Base-by-base conservation (phyloP, 2,329 filamentous ascomycete genomes). In the Claviceps spartinae region DNA sequence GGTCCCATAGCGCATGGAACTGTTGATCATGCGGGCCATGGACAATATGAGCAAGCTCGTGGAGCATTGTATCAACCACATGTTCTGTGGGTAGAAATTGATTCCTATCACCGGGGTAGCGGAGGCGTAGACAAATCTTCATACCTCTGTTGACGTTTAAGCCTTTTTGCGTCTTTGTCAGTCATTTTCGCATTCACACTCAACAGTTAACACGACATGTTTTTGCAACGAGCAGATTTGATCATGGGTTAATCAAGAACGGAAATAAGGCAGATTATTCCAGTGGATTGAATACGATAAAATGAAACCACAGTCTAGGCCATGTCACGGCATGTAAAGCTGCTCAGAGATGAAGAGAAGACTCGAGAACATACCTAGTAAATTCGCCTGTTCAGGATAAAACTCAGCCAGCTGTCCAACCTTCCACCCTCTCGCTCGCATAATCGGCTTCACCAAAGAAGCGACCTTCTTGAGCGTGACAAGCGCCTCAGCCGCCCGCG, bases 401-500 rank as follows among this genome's bases (percentile, higher is more conserved):
- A 97, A 95, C 65, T 97, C 91, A 48, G 83, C 81, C 16, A 97
- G 76, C 47, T 86, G 79, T 30, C 78, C 76, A 37, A 97, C 87
- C 56, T 74, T 83, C 87, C 89, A 97, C 52, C 76, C 76, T 44
- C 87, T 81, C 47, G 88, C 88, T 57, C 88, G 78, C 90, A 97
- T 97, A 56, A 97, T 87, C 18, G 91, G 91, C 66, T 95, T 96
- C 55, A 96, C 90, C 53, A 94, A 69, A 26, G 89, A 95, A 2
- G 88, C 88, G 42, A 94, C 77, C 67, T 86, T 90, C 61, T 82
- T 85, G 24, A 97, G 75, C 53, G 79, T 80, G 38, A 79, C 68
- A 18, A 79, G 63, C 14, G 77, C 77, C 54, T 79, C 76, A 16
- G 65, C 61, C 20, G 73, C 70, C 2, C 74, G 71, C 1, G 72